These are phyloP conservation scores for Dothistroma septosporum DNA, from an alignment of 2,329 filamentous ascomycete species.

Conservation along the genomic window DNA sequence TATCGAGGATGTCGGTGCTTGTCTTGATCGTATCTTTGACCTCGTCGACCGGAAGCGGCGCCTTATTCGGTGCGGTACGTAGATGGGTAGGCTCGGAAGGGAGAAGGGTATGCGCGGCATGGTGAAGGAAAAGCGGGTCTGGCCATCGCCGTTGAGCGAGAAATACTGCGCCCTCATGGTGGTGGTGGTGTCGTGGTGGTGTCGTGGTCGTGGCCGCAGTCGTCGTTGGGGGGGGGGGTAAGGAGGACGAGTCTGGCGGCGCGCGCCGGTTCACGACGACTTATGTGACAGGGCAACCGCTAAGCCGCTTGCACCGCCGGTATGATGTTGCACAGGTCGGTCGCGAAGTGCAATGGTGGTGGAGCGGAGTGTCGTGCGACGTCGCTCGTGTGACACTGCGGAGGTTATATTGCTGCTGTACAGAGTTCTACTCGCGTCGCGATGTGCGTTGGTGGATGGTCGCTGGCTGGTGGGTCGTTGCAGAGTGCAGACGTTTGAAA, in stretches of 20 bases:
- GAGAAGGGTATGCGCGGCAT: conserved; percentile 45
- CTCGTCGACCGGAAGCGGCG: conserved; percentile 57
- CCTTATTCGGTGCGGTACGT: conserved; percentile 62
- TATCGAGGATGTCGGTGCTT: conserved; percentile 67
- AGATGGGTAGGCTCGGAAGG: conserved; percentile 46
- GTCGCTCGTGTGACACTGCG: not conserved
- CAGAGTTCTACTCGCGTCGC: conserved; percentile 1
- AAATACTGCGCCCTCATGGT: conserved; percentile 29
- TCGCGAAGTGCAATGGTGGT: not conserved
- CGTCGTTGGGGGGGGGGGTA: conserved; percentile 6
- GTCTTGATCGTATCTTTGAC: conserved; percentile 63
- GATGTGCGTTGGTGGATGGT: not conserved
- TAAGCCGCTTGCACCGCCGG: conserved; percentile 2
- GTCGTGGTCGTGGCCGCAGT: not conserved
- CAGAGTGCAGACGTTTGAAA: not conserved
- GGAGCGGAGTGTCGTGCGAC: not conserved
- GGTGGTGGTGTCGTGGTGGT: not conserved
- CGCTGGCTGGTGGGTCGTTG: not conserved
- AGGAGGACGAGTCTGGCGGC: not conserved
- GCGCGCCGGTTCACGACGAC: not conserved
- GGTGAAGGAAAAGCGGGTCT: conserved; percentile 40
- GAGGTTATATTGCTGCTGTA: not conserved
- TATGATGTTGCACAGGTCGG: not conserved
- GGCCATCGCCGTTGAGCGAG: conserved; percentile 29
- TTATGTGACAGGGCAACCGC: not conserved